These are phyloP conservation scores for Aquilaria sinensis DNA, from an alignment of 345 rosid species.

Conservation along the genomic window DNA sequence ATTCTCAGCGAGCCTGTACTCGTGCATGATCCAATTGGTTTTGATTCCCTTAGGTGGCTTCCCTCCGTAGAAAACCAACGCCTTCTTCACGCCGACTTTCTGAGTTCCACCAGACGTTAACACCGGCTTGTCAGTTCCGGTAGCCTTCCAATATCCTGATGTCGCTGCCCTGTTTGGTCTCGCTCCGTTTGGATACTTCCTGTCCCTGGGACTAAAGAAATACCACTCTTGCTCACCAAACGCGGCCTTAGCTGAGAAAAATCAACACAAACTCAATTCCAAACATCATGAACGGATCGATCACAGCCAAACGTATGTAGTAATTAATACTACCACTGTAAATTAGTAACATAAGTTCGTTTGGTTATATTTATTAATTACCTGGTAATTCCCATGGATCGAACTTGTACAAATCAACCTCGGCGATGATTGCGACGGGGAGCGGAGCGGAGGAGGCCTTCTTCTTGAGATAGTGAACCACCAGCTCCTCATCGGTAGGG, in stretches of 20 bases:
- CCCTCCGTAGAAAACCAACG: slow-evolving; percentile 86
- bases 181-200: slow-evolving; percentile 96
- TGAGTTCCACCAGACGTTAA: slow-evolving; percentile 50
- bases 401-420: slow-evolving; percentile 84
- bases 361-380: slow-evolving; percentile 8
- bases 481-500: slow-evolving; percentile 98
- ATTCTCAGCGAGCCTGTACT: slow-evolving; percentile 62
- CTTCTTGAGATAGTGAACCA: slow-evolving; percentile 84
- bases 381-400: slow-evolving; percentile 99
- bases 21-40: slow-evolving; percentile 99
- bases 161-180: slow-evolving; percentile 96
- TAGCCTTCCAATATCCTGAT: slow-evolving; percentile 99
- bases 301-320: not conserved
- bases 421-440: slow-evolving; percentile 84
- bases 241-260: slow-evolving; percentile 60
- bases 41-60: slow-evolving; percentile 98
- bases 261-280: not conserved
- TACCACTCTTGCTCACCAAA: slow-evolving; percentile 99
- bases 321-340: not conserved
- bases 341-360: not conserved
- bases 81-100: slow-evolving; percentile 90
- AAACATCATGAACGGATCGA: not conserved
- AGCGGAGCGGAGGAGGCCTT: slow-evolving; percentile 68
- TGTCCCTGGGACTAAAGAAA: slow-evolving; percentile 88
- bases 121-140: slow-evolving; percentile 96